Evolutionary conservation across 208 protist species (phyloP), one percentile per base, ranked within the genome.

Genomic region (Acanthamoeba royreba): DNA sequence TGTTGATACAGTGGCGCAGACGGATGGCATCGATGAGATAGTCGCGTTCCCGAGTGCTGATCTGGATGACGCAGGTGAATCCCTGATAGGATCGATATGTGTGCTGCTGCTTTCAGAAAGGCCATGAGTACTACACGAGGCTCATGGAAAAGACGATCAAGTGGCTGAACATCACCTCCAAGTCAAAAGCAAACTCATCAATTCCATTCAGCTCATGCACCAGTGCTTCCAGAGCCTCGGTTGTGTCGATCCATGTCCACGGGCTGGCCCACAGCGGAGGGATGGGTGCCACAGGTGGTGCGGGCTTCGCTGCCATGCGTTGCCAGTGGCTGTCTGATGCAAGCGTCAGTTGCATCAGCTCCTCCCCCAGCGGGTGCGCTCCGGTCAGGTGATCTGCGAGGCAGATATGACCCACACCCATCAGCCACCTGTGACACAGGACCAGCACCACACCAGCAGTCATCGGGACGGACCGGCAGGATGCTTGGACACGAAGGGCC

Each of bases 31-130:
- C 99, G 66, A 99, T 95, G 31, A 99, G 96, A 95, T 98, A 99
- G 96, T 99, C 99, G 61, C 97, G 94, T 38, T 88, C 95, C 38
- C 98, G 96, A 2, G 98, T 99, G 66, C 98, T 99, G 81, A 99
- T 98, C 94, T 99, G 99, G 98, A 99, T 99, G 31, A 99, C 96
- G 95, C 99, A 99, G 17, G 98, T 98, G 93, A 99, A 99, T 38
- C 99, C 99, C 72, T 99, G 98, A 90, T 83, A 90, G 25, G 83
- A 90, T 15, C 83, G 31, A 35, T 90, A 90, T 19, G n/a, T 31
- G 74, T 90, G 83, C 17, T 90, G 83, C 46, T 90, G 72, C 22
- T 61, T 19, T 22, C 19, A 83, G n/a, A 31, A 52, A 19, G 22
- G n/a, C 22, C 72, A 43, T 61, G 22, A 17, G n/a, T 83, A 22